Conservation (phyloP, 495 filamentous ascomycete genomes). For the Oidiodendron maius region DNA sequence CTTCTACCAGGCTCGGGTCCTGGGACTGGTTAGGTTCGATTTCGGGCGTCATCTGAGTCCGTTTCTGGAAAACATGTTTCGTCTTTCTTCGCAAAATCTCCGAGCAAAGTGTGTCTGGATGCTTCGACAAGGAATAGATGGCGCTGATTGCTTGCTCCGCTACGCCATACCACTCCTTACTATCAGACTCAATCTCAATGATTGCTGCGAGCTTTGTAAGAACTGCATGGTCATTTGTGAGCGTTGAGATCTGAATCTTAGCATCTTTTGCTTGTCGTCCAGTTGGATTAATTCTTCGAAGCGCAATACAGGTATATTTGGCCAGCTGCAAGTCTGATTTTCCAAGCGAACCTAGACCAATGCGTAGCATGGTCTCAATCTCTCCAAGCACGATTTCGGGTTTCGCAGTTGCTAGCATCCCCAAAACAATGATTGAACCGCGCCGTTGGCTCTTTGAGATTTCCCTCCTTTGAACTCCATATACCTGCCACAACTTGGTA, state of each 20-base stretch:
- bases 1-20: slow-evolving; percentile 8
- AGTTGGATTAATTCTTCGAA: slow-evolving; percentile 81
- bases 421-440: slow-evolving; percentile 91
- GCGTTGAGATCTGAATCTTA: slow-evolving; percentile 59
- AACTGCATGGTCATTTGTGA: slow-evolving; percentile 89
- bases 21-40: slow-evolving; percentile 25
- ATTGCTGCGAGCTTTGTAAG: slow-evolving; percentile 74
- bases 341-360: slow-evolving; percentile 78
- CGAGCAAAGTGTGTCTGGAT: slow-evolving; percentile 90
- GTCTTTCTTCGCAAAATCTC: slow-evolving; percentile 88
- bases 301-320: slow-evolving; percentile 89
- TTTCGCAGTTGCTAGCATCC: slow-evolving; percentile 91
- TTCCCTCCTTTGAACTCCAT: slow-evolving; percentile 86
- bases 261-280: slow-evolving; percentile 72
- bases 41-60: slow-evolving; percentile 22
- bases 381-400: slow-evolving; percentile 90
- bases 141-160: slow-evolving; percentile 95
- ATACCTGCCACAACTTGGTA: slow-evolving; percentile 94
- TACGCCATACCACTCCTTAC: slow-evolving; percentile 96
- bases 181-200: slow-evolving; percentile 75
- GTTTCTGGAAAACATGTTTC: slow-evolving; percentile 60
- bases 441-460: slow-evolving; percentile 89
- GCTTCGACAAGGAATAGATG: slow-evolving; percentile 91
- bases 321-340: slow-evolving; percentile 79
- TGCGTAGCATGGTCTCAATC: slow-evolving; percentile 87